These are phyloP conservation scores for Xylaria bambusicola DNA, from an alignment of 495 filamentous ascomycete genomes.

Conservation along the genomic window DNA sequence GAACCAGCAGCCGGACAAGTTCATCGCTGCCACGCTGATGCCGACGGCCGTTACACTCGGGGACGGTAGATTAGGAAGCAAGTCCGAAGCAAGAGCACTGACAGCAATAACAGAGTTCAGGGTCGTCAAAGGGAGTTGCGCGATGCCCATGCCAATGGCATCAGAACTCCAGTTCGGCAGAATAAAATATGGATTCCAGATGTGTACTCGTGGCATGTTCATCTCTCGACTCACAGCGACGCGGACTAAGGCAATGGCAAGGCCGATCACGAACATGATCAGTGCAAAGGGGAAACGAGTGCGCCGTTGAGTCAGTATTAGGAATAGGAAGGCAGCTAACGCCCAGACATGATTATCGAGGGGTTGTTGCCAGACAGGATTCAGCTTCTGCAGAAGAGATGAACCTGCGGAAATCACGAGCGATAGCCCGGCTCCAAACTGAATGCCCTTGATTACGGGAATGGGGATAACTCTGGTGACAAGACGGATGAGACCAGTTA, in stretches of 20 bases:
- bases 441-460: constrained; percentile 90
- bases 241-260: constrained; percentile 56
- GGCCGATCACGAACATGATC: constrained; percentile 64
- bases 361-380: constrained; percentile 53
- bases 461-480: constrained; percentile 72
- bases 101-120: constrained; percentile 91
- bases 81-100: constrained; percentile 68
- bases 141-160: constrained; percentile 62
- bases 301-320: constrained; percentile 62
- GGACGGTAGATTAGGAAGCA: constrained; percentile 66
- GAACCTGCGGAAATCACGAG: constrained; percentile 74
- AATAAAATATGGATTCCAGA: constrained; percentile 52
- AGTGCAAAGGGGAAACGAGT: constrained; percentile 75
- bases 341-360: constrained; percentile 76
- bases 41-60: constrained; percentile 75
- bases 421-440: constrained; percentile 84
- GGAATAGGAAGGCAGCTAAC: constrained; percentile 65
- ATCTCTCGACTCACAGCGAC: constrained; percentile 23
- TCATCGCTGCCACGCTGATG: constrained; percentile 78
- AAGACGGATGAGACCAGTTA: constrained; percentile 72
- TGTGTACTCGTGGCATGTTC: constrained; percentile 47
- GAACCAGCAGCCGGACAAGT: constrained; percentile 83
- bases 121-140: constrained; percentile 85
- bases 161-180: constrained; percentile 43
- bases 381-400: constrained; percentile 59